Evolutionary conservation across 1,139 yeast species (phyloP).

Genomic region (Pichia sp.): DNA sequence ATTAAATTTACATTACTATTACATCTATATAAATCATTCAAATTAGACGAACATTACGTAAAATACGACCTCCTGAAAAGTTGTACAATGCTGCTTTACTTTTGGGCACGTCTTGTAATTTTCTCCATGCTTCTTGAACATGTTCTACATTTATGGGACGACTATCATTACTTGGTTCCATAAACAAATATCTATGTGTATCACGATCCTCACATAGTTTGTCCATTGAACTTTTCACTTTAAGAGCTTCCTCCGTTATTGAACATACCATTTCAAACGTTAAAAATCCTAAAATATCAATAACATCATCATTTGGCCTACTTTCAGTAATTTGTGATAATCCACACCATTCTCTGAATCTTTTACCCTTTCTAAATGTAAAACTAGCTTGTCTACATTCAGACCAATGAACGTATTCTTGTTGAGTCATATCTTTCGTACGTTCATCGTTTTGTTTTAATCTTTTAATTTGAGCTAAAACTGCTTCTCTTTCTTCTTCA

Average conservation of each 20-base stretch:
- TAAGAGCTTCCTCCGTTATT: conserved; percentile 85
- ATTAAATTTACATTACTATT: background rate
- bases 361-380: conserved; percentile 85
- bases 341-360: conserved; percentile 97
- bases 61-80: conserved; percentile 64
- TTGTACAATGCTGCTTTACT: conserved; percentile 63
- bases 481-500: conserved; percentile 86
- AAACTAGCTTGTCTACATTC: conserved; percentile 98
- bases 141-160: conserved; percentile 80
- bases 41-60: conserved; percentile 10
- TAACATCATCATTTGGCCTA: conserved; percentile 92
- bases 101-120: conserved; percentile 58
- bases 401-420: conserved; percentile 97
- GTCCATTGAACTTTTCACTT: conserved; percentile 48
- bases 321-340: conserved; percentile 78
- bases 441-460: conserved; percentile 92
- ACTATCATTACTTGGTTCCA: conserved; percentile 84
- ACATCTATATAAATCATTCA: background rate
- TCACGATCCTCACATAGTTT: conserved; percentile 21
- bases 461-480: conserved; percentile 78
- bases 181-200: conserved; percentile 60
- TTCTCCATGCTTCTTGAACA: conserved; percentile 87
- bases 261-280: conserved; percentile 97
- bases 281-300: conserved; percentile 89
- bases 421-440: conserved; percentile 88